phyloP scores from a whole-genome alignment of 2,329 filamentous ascomycete species.

The Clonostachys solani region DNA sequence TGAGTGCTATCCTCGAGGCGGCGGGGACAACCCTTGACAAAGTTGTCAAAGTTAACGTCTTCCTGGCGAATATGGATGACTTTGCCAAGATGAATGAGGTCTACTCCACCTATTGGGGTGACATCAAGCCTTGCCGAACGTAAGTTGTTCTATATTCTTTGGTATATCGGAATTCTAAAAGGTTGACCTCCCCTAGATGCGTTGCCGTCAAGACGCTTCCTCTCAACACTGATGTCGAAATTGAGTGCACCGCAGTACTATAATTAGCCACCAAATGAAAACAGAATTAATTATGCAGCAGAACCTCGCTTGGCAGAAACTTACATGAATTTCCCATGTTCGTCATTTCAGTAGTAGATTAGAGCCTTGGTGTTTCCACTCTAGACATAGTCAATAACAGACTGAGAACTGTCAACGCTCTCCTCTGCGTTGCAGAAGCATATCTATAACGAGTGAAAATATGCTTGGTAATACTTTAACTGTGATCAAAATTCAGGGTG shows the following conservation, averaged over 20 bases:
- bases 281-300: too few relatives aligned
- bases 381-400: too few relatives aligned
- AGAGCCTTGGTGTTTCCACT: too few relatives aligned
- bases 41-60: slow-evolving; percentile 71
- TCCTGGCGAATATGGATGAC: slow-evolving; percentile 69
- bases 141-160: slow-evolving; percentile 13
- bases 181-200: slow-evolving; percentile 11
- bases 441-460: too few relatives aligned
- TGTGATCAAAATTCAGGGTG: too few relatives aligned
- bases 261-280: too few relatives aligned
- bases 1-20: slow-evolving; percentile 64
- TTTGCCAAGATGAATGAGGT: slow-evolving; percentile 73
- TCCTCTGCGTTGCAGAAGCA: too few relatives aligned
- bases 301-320: too few relatives aligned
- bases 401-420: too few relatives aligned
- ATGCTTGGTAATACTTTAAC: too few relatives aligned
- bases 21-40: slow-evolving; percentile 61
- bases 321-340: too few relatives aligned
- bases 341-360: too few relatives aligned
- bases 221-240: slow-evolving; percentile 23
- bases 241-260: slow-evolving; percentile 14
- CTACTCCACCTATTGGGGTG: slow-evolving; percentile 65
- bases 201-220: slow-evolving; percentile 28
- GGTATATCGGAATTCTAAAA: neutral
- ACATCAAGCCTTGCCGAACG: slow-evolving; percentile 39